phyloP scores from a whole-genome alignment of 371 early-diverging fungal genomes.

The Syncephalis plumigaleata region DNA sequence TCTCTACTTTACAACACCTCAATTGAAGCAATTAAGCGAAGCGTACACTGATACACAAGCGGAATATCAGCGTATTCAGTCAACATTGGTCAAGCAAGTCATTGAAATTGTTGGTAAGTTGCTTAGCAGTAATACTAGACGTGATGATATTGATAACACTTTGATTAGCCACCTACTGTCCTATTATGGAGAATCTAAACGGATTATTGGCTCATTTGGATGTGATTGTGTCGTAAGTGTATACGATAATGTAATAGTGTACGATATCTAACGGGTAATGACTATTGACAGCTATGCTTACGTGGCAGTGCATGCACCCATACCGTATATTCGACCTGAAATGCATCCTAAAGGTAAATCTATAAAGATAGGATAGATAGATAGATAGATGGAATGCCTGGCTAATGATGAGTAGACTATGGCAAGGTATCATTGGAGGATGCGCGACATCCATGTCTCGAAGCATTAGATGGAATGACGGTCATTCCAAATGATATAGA shows the following conservation, averaged over 20 bases:
- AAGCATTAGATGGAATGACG: slow-evolving; percentile 74
- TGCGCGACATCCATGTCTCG: slow-evolving; percentile 89
- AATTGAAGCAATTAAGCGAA: slow-evolving; percentile 35
- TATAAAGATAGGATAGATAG: too few species aligned
- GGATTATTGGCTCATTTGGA: slow-evolving; percentile 66
- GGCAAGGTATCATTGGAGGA: slow-evolving; percentile 41
- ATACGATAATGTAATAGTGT: slow-evolving; percentile 1
- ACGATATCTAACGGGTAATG: neutral
- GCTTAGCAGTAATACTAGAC: too few species aligned
- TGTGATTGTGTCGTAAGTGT: slow-evolving; percentile 45
- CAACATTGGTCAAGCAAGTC: slow-evolving; percentile 64
- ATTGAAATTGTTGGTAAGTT: slow-evolving; percentile 48
- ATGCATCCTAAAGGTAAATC: slow-evolving; percentile 27
- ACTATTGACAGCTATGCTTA: slow-evolving; percentile 64
- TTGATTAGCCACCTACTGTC: slow-evolving; percentile 67
- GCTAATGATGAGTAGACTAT: too few species aligned
- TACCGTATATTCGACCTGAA: slow-evolving; percentile 65
- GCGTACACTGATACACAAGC: slow-evolving; percentile 24
- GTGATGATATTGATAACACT: too few species aligned
- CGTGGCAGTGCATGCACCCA: slow-evolving; percentile 65
- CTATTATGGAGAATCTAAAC: slow-evolving; percentile 60
- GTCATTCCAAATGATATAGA: slow-evolving; percentile 89
- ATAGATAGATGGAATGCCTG: too few species aligned
- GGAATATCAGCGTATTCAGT: slow-evolving; percentile 50
- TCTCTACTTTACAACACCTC: slow-evolving; percentile 64